Percentiles rank a stretch among this genome's conserved stretches.
phyloP scores from a whole-genome alignment of 1,284 basidiomycete species.

The Trichosporon coremiiforme region DNA sequence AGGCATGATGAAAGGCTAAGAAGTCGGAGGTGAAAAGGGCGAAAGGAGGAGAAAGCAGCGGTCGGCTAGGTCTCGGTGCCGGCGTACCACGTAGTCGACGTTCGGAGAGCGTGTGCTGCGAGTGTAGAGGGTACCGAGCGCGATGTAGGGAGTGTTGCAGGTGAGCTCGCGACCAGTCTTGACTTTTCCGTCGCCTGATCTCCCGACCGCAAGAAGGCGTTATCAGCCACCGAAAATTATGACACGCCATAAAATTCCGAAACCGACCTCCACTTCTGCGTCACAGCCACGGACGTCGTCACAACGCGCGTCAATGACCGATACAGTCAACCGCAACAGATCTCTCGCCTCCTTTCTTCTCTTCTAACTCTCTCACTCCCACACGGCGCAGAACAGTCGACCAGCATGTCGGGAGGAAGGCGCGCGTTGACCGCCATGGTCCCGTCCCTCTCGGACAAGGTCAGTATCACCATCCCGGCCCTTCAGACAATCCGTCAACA shows the following conservation, averaged over 20 bases:
- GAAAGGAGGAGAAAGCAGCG: background rate
- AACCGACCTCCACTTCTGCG: conserved; percentile 11
- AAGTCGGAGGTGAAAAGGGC: background rate
- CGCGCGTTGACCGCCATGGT: conserved; percentile 30
- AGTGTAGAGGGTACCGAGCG: background rate
- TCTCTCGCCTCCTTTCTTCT: conserved; percentile 13
- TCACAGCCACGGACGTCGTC: conserved; percentile 9
- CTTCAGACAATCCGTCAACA: conserved; percentile 1
- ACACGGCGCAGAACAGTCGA: conserved; percentile 3
- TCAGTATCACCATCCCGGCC: conserved; percentile 15
- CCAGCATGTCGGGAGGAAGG: conserved; percentile 24
- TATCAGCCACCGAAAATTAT: conserved; percentile 17
- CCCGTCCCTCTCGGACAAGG: conserved; percentile 32
- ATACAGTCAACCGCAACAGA: background rate
- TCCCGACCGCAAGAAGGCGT: conserved; percentile 9
- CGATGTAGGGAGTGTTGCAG: conserved; percentile 15
- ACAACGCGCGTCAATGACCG: conserved; percentile 2
- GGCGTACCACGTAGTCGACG: background rate
- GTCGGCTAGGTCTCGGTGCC: background rate
- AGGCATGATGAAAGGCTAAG: conserved; percentile 62
- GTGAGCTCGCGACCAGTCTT: conserved; percentile 18
- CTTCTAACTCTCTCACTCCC: conserved; percentile 10
- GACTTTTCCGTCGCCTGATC: conserved; percentile 18
- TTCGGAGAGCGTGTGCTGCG: background rate
- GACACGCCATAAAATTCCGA: conserved; percentile 5